Evolutionary conservation across 345 rosid species (phyloP), one percentile per base, ranked within the genome.

Genomic region (Raphanus sativus): DNA sequence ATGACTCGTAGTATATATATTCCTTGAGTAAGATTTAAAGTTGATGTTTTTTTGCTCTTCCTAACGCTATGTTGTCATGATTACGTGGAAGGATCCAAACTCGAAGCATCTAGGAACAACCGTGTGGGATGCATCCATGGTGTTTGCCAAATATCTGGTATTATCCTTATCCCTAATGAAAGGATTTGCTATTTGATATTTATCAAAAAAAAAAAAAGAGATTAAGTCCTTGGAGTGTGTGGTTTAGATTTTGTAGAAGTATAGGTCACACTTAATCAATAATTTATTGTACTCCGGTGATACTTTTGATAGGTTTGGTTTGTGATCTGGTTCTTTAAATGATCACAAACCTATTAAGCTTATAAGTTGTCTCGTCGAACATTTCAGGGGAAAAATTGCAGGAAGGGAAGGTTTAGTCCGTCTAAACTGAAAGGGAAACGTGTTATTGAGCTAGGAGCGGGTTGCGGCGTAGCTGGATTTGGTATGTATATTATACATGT

Each of bases 61-160:
- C 54, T 48, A 78, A 56, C 36, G 33, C 13, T 67, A 11, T 65
- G 60, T n/a, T n/a, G n/a, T 45, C 71, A 38, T 70, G 61, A 24
- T 73, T 15, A 15, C 66, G 16, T 86, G 84, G 67, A 71, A 94
- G 98, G 96, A 94, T 85, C 97, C 98, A 13, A 94, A 94, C 83
- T 94, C 98, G 12, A 89, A 89, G 87, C 96, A 94, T 85, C 81
- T 87, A 67, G 98, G 97, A 77, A 94, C 97, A 63, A 94, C 97
- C 6, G 98, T 94, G 75, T 94, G 98, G 97, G 98, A 94, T 83
- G 93, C 98, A 5, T 94, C 97, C 9, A 83, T 94, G 86, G 97
- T 94, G 78, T 88, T 94, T 54, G 91, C 84, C 73, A 94, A 94
- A 78, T 94, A 77, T 83, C 84, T 94, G 90, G 97, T 94, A 85